phyloP scores from a whole-genome alignment of 2,329 filamentous ascomycete genomes.

The Nemania diffusa region DNA sequence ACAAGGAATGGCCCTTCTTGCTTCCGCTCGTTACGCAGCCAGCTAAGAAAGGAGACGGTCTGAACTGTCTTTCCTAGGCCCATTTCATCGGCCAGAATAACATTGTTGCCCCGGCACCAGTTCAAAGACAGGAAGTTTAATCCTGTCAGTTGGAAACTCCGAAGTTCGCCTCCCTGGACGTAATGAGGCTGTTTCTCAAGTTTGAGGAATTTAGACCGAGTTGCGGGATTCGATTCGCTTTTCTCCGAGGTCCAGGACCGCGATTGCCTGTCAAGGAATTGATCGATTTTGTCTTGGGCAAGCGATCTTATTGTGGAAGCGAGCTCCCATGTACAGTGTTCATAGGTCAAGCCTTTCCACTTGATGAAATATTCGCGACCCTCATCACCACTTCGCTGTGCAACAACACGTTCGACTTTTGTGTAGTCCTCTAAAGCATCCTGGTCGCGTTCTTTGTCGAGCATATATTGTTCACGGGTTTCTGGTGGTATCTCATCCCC shows the following conservation, averaged over 20 bases:
- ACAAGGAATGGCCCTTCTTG: slow-evolving; percentile 97
- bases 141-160: slow-evolving; percentile 92
- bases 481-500: slow-evolving; percentile 81
- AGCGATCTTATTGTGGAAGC: slow-evolving; percentile 78
- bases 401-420: slow-evolving; percentile 92
- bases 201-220: slow-evolving; percentile 77
- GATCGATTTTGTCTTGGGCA: slow-evolving; percentile 90
- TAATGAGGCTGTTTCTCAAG: slow-evolving; percentile 86
- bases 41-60: slow-evolving; percentile 96
- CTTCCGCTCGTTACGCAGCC: slow-evolving; percentile 87
- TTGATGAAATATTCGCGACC: slow-evolving; percentile 93
- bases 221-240: slow-evolving; percentile 78
- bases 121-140: slow-evolving; percentile 96
- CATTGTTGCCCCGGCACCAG: slow-evolving; percentile 93
- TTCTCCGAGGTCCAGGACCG: slow-evolving; percentile 84
- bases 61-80: slow-evolving; percentile 98
- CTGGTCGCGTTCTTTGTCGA: slow-evolving; percentile 91
- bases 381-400: slow-evolving; percentile 80
- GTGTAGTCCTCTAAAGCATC: slow-evolving; percentile 91
- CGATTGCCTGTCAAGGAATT: slow-evolving; percentile 84
- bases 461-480: slow-evolving; percentile 90
- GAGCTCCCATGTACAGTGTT: slow-evolving; percentile 93
- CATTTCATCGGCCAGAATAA: slow-evolving; percentile 99
- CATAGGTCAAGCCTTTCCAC: slow-evolving; percentile 95
- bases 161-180: slow-evolving; percentile 83